Conservation (phyloP, 2,329 filamentous ascomycete genomes). For the Fonsecaea erecta region DNA sequence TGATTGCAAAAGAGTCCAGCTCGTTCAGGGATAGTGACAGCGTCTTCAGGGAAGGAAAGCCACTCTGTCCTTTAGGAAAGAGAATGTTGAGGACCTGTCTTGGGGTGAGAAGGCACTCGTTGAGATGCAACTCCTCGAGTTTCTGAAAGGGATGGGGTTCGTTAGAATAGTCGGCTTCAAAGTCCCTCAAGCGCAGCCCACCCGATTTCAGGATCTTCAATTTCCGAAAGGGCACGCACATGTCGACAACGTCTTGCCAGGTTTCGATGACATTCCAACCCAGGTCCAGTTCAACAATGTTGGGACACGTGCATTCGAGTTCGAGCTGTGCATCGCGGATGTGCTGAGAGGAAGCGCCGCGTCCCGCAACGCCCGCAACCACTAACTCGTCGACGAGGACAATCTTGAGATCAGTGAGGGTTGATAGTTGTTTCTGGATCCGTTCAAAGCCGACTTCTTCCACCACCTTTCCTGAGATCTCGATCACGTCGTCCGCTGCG, state of each 20-base stretch:
- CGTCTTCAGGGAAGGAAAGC: conserved; percentile 32
- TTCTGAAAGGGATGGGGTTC: conserved; percentile 46
- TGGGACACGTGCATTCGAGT: conserved; percentile 62
- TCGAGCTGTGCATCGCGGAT: conserved; percentile 46
- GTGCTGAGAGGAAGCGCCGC: conserved; percentile 30
- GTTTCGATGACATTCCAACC: conserved; percentile 79
- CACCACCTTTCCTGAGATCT: conserved; percentile 79
- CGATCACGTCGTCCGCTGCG: conserved; percentile 40
- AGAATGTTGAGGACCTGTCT: conserved; percentile 58
- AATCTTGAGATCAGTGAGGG: conserved; percentile 76
- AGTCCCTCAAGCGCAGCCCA: conserved; percentile 29
- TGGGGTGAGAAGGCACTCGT: conserved; percentile 71
- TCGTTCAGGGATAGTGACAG: conserved; percentile 32
- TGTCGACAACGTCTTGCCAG: conserved; percentile 68
- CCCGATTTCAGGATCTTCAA: conserved; percentile 68
- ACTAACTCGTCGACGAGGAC: conserved; percentile 80
- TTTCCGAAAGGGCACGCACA: conserved; percentile 71
- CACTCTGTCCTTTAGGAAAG: conserved; percentile 5
- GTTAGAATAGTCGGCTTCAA: not conserved
- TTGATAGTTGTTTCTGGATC: conserved; percentile 76
- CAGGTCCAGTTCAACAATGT: conserved; percentile 75
- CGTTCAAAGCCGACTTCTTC: conserved; percentile 97
- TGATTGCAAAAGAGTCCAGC: conserved; percentile 25
- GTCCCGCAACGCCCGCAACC: conserved; percentile 52
- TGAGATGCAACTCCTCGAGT: conserved; percentile 62